Percentiles rank a stretch among this genome's conserved stretches.
phyloP scores from a whole-genome alignment of 331 rosid genomes.

The Cucumis variabilis region DNA sequence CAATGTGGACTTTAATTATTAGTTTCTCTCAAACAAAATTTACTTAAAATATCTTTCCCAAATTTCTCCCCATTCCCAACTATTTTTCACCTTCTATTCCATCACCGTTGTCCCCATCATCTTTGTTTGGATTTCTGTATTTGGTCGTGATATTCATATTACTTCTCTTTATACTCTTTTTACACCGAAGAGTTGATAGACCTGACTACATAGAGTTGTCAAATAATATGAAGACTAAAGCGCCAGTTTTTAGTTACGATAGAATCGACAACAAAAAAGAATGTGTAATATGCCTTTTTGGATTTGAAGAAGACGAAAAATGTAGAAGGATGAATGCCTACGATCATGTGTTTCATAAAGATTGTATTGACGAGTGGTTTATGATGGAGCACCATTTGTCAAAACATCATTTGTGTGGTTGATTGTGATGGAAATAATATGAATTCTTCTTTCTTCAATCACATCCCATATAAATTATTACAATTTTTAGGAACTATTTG shows the following conservation, averaged over 20 bases:
- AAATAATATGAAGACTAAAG: not conserved
- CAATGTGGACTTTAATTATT: not conserved
- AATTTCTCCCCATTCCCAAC: not conserved
- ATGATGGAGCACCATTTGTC: slow-evolving; percentile 16
- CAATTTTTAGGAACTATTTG: no score
- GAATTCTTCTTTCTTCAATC: not conserved
- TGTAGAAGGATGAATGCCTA: not conserved
- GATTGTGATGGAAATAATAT: not conserved
- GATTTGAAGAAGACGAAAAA: slow-evolving; percentile 13
- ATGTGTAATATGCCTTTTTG: slow-evolving; percentile 30
- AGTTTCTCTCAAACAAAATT: not conserved
- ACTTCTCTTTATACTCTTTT: not conserved
- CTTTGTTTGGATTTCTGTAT: not conserved
- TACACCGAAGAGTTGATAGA: not conserved
- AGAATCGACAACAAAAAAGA: not conserved
- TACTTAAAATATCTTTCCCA: not conserved
- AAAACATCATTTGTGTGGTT: not conserved
- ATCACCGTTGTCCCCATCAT: not conserved
- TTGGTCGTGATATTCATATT: not conserved
- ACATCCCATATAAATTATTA: not conserved
- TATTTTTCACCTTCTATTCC: no score
- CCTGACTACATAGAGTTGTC: not conserved
- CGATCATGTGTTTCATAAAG: slow-evolving; percentile 29
- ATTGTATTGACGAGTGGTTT: slow-evolving; percentile 33
- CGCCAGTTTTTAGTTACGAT: not conserved